phyloP scores from a whole-genome alignment of 176 grass and related monocot genomes.

The Alopecurus myosuroides region DNA sequence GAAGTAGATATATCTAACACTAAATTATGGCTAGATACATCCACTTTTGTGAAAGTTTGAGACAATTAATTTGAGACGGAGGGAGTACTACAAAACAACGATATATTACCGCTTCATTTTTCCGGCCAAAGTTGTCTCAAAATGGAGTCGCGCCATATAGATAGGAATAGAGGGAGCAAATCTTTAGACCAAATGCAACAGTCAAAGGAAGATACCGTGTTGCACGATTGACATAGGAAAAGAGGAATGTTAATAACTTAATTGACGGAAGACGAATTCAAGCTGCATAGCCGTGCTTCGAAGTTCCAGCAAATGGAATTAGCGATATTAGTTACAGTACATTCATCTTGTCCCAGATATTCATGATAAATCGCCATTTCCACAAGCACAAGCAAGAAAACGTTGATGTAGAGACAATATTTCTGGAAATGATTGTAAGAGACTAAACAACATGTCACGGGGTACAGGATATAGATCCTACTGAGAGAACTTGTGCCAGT shows the following conservation, averaged over 20 bases:
- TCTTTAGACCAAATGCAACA: too few species aligned
- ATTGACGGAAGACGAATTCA: background rate
- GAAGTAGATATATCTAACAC: too few species aligned
- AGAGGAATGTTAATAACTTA: background rate
- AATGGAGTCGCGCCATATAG: too few species aligned
- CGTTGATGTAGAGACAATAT: background rate
- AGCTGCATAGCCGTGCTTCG: background rate
- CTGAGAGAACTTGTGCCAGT: background rate
- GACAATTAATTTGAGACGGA: too few species aligned
- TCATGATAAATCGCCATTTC: too few species aligned
- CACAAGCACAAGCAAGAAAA: background rate
- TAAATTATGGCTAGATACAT: too few species aligned
- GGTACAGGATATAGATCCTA: conserved; percentile 17
- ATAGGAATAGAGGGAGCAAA: too few species aligned
- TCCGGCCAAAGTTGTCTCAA: too few species aligned
- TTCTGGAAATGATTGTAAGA: background rate
- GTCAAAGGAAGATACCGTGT: background rate
- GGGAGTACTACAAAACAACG: too few species aligned
- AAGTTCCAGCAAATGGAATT: background rate
- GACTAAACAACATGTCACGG: background rate
- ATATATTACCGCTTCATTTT: too few species aligned
- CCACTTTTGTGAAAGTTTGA: too few species aligned
- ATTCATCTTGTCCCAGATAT: background rate
- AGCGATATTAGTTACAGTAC: background rate
- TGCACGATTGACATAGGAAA: background rate